These are phyloP conservation scores for Platanus orientalis DNA, from an alignment of 164 flowering plant genomes.

Conservation along the genomic window DNA sequence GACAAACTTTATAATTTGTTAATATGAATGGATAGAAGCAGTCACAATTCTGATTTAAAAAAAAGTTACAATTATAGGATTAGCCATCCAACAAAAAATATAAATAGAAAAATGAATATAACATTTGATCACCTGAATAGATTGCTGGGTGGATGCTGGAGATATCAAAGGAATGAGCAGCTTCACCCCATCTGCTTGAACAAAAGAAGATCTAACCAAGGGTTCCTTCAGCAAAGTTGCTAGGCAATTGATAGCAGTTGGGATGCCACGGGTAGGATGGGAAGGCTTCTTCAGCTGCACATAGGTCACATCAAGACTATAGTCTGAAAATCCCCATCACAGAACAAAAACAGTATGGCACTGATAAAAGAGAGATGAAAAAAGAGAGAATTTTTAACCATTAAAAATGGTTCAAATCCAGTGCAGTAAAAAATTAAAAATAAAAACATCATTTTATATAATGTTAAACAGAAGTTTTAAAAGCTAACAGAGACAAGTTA, in stretches of 20 bases:
- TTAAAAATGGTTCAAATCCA: no score
- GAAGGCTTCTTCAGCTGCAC: constrained; percentile 84
- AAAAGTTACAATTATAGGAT: not conserved
- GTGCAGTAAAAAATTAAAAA: no score
- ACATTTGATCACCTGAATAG: constrained; percentile 66
- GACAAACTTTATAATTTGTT: not conserved
- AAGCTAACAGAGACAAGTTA: no score
- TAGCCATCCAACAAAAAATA: not conserved
- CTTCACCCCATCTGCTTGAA: constrained; percentile 89
- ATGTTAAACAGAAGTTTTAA: no score
- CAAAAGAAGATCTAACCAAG: constrained; percentile 81
- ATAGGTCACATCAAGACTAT: constrained; percentile 5
- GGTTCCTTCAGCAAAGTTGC: constrained; percentile 84
- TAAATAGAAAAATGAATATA: not conserved
- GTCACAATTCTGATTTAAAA: no score
- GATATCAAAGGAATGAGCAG: constrained; percentile 78
- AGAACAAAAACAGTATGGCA: not conserved
- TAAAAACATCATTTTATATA: no score
- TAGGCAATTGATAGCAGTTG: constrained; percentile 74
- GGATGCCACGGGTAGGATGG: constrained; percentile 71
- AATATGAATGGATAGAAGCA: not conserved
- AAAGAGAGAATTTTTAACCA: no score
- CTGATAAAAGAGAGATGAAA: not conserved
- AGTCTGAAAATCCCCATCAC: not conserved
- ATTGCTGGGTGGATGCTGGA: constrained; percentile 95